Base-by-base conservation (phyloP, 1,139 yeast species). In the Arxiozyma heterogenica region DNA sequence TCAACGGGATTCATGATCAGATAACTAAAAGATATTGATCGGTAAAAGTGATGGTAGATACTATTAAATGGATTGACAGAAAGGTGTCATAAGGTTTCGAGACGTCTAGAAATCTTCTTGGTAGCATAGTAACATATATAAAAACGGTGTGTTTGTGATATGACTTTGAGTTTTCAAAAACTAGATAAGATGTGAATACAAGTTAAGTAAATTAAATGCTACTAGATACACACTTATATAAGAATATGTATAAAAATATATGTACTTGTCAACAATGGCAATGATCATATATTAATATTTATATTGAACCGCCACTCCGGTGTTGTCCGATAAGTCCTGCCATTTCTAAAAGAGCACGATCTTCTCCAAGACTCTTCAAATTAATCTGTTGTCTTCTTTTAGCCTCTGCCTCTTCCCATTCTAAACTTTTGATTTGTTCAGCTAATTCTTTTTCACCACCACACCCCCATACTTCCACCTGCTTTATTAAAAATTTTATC, bases 401-500 rank as follows among this genome's bases (percentile, higher is more conserved):
- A 0, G 95, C 95, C 65, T 88, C 96, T 51, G 82, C 76, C 63
- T 86, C 86, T 65, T 91, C 97, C 96, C 96, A 89, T 63, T 84
- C 91, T 94, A 96, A 86, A 58, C 80, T 80, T 62, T 80, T 80
- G 54, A 77, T 73, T 68, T 91, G 97, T 57, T 84, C 91, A 34
- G 79, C 85, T 51, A 89, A 72, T 58, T 87, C 95, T 57, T 82
- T 81, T 22, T 79, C 80, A 6, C 86, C 81, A 0, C 97, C 97
- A 54, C 89, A 78, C 0, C 98, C 98, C 93, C 95, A 87, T 0
- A 89, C 95, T 67, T 90, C 96, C 23, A 91, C 72, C 59, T 86
- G 91, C 4, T 83, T 81, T 11, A 91, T 80, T 55, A 78, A 70
- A 62, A 91, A 83, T 51, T 91, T 73, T 58, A 84, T 83, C 65